phyloP scores from a whole-genome alignment of 306 rosid genomes.

The Inga oerstediana region DNA sequence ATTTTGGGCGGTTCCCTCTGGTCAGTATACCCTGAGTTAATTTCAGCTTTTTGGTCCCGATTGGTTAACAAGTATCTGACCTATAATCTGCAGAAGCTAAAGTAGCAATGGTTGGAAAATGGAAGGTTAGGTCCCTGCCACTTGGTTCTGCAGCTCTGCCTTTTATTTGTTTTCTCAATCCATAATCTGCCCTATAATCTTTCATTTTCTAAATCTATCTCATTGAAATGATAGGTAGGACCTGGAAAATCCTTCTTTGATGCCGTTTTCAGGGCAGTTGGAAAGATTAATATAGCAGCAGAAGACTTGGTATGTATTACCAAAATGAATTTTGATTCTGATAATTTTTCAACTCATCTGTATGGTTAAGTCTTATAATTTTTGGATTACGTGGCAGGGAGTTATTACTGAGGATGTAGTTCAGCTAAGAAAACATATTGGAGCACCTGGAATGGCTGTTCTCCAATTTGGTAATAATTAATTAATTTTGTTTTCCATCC shows the following conservation, averaged over 20 bases:
- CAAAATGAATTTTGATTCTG: conserved; percentile 13
- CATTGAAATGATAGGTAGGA: conserved; percentile 74
- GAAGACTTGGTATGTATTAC: conserved; percentile 85
- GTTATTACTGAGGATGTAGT: conserved; percentile 96
- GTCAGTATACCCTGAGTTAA: conserved; percentile 45
- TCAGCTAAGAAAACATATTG: conserved; percentile 78
- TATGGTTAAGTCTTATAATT: not conserved
- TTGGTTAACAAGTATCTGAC: conserved; percentile 41
- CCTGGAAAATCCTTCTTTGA: conserved; percentile 85
- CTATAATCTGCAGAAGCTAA: conserved; percentile 71
- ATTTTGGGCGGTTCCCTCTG: conserved; percentile 95
- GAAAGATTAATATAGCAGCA: conserved; percentile 77
- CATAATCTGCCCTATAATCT: conserved; percentile 20
- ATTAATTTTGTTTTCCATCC: conserved; percentile 23
- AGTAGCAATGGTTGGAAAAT: conserved; percentile 83
- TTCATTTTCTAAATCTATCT: not conserved
- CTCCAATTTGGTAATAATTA: conserved; percentile 84
- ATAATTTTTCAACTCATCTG: conserved; percentile 19
- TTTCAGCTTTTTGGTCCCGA: conserved; percentile 30
- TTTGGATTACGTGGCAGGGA: conserved; percentile 59
- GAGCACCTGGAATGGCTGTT: conserved; percentile 99
- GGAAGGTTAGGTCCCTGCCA: conserved; percentile 72
- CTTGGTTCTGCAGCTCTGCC: conserved; percentile 23
- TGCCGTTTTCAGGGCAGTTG: conserved; percentile 72
- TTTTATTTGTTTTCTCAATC: conserved; percentile 27